Percentiles rank a stretch among this genome's conserved stretches.
Evolutionary conservation across 2,329 filamentous ascomycete genomes (phyloP).

Genomic region (Dichotomopilus funicola): DNA sequence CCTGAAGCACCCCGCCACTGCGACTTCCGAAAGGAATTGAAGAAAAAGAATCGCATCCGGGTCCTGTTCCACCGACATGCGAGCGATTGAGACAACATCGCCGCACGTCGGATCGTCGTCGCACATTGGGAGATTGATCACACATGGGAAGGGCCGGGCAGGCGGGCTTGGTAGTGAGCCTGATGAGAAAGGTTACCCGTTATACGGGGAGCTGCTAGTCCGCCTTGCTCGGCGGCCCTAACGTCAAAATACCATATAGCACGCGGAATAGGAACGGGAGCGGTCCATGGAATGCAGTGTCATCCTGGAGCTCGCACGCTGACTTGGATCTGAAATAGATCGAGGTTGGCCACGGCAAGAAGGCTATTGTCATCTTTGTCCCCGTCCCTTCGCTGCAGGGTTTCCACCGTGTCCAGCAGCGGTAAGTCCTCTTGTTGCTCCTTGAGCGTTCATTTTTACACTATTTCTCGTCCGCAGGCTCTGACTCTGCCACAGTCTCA

Average conservation of each 20-base stretch:
- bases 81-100: conserved; percentile 15
- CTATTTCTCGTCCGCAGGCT: neutral
- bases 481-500: conserved; percentile 60
- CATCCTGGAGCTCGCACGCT: conserved; percentile 70
- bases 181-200: too few relatives aligned
- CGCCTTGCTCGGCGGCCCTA: conserved; percentile 19
- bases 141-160: conserved; percentile 20
- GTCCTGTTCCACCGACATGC: conserved; percentile 40
- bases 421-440: conserved; percentile 56
- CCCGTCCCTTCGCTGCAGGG: conserved; percentile 95
- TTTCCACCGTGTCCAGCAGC: conserved; percentile 99
- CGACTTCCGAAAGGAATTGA: conserved; percentile 10
- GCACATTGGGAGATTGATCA: conserved; percentile 24
- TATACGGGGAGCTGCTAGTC: conserved; percentile 6
- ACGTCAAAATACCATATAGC: conserved; percentile 26
- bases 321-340: conserved; percentile 74
- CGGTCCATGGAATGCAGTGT: conserved; percentile 57
- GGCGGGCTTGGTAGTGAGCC: conserved; percentile 7
- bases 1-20: conserved; percentile 22
- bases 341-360: conserved; percentile 99
- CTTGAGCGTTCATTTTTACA: too few relatives aligned
- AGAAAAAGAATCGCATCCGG: conserved; percentile 23
- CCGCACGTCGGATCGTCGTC: conserved; percentile 22
- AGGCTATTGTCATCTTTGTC: conserved; percentile 99
- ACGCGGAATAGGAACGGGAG: conserved; percentile 66